These are phyloP conservation scores for Diospyros kaki DNA, from an alignment of 148 eudicot genomes.

Conservation along the genomic window DNA sequence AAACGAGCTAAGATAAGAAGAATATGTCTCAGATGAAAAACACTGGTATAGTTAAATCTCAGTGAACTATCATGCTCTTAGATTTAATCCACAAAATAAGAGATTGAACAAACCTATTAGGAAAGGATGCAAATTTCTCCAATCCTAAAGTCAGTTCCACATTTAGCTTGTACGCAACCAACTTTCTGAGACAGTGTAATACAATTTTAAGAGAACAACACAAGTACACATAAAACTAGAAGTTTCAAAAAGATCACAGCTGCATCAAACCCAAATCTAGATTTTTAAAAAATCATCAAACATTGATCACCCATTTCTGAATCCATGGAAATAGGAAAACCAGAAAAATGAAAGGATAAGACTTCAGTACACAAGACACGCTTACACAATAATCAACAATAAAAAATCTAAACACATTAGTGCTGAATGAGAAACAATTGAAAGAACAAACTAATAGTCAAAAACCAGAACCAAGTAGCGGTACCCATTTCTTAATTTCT, in stretches of 20 bases:
- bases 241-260: background rate
- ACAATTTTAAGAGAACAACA: background rate
- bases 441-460: conserved; percentile 3
- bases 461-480: background rate
- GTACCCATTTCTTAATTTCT: conserved; percentile 5
- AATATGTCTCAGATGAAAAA: background rate
- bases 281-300: background rate
- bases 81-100: background rate
- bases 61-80: conserved; percentile 2
- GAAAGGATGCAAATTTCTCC: background rate
- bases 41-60: background rate
- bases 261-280: background rate
- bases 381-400: background rate
- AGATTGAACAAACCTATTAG: background rate
- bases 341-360: background rate
- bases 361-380: background rate
- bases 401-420: background rate
- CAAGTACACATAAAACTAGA: background rate
- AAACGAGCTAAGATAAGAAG: background rate
- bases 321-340: background rate
- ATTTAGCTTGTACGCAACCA: background rate
- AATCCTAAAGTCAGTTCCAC: conserved; percentile 7
- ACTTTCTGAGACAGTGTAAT: background rate
- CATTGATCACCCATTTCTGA: background rate
- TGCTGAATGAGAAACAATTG: background rate